phyloP scores from a whole-genome alignment of 495 filamentous ascomycete genomes.

The Penicillium verhagenii region DNA sequence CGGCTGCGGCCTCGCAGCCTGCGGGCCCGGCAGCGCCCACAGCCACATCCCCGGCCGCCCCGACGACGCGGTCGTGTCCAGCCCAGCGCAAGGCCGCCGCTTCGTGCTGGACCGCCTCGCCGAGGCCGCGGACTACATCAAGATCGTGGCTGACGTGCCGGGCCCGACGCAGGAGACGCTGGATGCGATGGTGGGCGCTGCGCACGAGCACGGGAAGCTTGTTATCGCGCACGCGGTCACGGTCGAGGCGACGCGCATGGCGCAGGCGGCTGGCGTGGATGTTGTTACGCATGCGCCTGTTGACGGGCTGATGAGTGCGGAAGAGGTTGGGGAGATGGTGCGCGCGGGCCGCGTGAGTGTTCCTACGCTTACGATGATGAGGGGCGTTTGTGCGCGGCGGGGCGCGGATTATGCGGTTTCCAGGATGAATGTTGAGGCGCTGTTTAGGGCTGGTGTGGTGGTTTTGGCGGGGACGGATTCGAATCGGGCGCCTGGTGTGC shows the following conservation, averaged over 20 bases:
- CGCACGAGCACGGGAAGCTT: conserved; percentile 1
- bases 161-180: conserved; percentile 4
- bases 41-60: conserved; percentile 2
- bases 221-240: conserved; percentile 7
- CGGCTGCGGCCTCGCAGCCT: neutral
- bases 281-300: conserved; percentile 6
- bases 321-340: neutral
- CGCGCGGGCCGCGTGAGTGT: neutral
- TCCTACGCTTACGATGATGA: conserved; percentile 7
- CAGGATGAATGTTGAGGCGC: neutral
- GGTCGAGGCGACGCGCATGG: neutral
- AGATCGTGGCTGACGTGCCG: conserved; percentile 5
- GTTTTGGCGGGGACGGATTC: conserved; percentile 9
- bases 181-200: neutral
- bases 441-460: neutral
- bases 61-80: neutral
- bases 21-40: neutral
- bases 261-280: neutral
- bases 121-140: conserved; percentile 7
- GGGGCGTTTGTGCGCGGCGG: neutral
- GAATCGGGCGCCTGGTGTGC: neutral
- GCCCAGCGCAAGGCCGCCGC: neutral
- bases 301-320: neutral
- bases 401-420: neutral
- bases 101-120: conserved; percentile 1